Evolutionary conservation across 208 protist genomes (phyloP), one percentile per base, ranked within the genome.

Genomic region (Leishmania martiniquensis): DNA sequence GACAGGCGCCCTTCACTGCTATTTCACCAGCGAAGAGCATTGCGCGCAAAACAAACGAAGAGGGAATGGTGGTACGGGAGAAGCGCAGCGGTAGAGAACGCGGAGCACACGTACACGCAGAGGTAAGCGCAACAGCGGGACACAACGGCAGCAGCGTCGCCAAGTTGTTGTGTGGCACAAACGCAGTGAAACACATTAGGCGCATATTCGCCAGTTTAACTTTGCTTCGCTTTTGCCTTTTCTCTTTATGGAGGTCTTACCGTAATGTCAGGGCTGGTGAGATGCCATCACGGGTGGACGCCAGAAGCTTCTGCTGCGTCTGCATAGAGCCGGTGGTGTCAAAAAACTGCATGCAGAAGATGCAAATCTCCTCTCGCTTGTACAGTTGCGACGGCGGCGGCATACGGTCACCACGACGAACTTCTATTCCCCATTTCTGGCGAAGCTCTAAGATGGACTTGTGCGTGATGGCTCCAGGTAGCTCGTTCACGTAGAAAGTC

Each of bases 291-390:
- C 93, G 93, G 72, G 93, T 96, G n/a, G 90, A 93, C 47, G 93
- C 93, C 47, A 97, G 78, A 34, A 97, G 82, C 85, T 95, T 90
- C 74, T 97, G 93, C 67, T 97, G 93, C 1, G 93, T 94, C 71
- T 97, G 91, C 87, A 93, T 90, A 1, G 87, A 74, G 15, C 92
- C 91, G 45, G 87, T 96, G 44, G 89, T 95, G 83, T 97, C 95
- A 75, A 98, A 98, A 72, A 98, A 98, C 84, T 98, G 95, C 95
- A 98, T 98, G 86, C 95, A 98, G 77, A 98, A 98, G 47, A 97
- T 87, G 80, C 95, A 98, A 37, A 98, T 89, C 77, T 98, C 93
- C 69, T 97, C 92, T 39, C 92, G 87, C 80, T 96, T 95, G 87
- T 98, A 98, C 51, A 98, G 82, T 83, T 97, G 92, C 60, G 95